Conservation (phyloP, 768 basidiomycete genomes). For the Suillus bovinus region DNA sequence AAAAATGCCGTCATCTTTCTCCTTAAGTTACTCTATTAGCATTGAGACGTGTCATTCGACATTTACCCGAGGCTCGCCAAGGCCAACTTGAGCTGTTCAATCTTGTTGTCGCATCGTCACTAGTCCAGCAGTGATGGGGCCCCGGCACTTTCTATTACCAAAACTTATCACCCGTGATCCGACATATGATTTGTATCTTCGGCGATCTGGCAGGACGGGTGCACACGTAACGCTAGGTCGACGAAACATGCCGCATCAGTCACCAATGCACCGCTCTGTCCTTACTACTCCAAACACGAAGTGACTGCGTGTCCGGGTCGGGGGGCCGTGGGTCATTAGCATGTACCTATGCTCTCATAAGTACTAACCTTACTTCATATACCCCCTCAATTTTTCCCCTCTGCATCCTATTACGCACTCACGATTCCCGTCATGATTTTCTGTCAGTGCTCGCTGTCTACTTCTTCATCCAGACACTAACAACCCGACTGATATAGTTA, state of each 20-base stretch:
- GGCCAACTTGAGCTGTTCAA: background rate
- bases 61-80: conserved; percentile 1
- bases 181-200: background rate
- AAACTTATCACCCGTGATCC: background rate
- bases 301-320: conserved; percentile 30
- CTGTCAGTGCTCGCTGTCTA: conserved; percentile 22
- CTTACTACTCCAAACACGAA: conserved; percentile 26
- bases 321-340: conserved; percentile 18
- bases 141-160: background rate
- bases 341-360: conserved; percentile 29
- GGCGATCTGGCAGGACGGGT: background rate
- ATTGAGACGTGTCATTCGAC: background rate
- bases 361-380: conserved; percentile 18
- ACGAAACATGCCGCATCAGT: conserved; percentile 2
- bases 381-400: conserved; percentile 6
- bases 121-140: background rate
- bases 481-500: conserved; percentile 22
- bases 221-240: background rate
- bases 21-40: background rate
- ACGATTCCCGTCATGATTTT: conserved; percentile 28
- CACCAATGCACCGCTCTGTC: conserved; percentile 1
- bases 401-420: conserved; percentile 11
- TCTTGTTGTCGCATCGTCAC: background rate
- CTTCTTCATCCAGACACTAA: background rate
- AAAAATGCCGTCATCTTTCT: background rate